Conservation (phyloP, 345 rosid species). For the Combretum micranthum region DNA sequence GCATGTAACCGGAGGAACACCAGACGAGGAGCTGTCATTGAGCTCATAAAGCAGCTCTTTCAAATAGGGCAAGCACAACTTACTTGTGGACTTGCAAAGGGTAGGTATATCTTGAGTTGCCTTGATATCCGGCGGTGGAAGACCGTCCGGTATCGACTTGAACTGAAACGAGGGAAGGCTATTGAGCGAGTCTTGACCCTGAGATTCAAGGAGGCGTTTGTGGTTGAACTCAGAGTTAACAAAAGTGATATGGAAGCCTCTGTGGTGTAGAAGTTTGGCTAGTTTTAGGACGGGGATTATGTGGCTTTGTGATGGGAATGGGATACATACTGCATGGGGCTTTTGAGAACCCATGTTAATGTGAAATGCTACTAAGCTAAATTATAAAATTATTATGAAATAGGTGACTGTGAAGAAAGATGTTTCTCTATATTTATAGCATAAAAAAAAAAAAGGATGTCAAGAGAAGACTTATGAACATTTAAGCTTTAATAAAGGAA, state of each 20-base stretch:
- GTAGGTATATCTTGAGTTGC: conserved; percentile 39
- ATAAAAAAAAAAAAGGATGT: no score
- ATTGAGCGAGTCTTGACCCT: conserved; percentile 22
- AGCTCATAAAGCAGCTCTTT: conserved; percentile 21
- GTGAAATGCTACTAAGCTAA: no score
- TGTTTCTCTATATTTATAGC: no score
- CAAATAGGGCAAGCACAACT: conserved; percentile 24
- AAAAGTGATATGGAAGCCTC: conserved; percentile 43
- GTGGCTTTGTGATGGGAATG: conserved; percentile 53
- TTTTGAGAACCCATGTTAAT: not conserved
- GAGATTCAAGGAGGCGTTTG: conserved; percentile 28
- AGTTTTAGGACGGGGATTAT: conserved; percentile 39
- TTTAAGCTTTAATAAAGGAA: no score
- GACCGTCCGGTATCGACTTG: conserved; percentile 37
- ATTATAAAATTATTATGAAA: no score
- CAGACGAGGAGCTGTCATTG: conserved; percentile 6
- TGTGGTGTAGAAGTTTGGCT: conserved; percentile 41
- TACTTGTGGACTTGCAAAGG: conserved; percentile 27
- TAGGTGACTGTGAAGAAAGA: no score
- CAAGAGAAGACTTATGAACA: no score
- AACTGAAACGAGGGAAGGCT: conserved; percentile 36
- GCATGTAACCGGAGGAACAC: conserved; percentile 26
- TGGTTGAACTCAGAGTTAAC: conserved; percentile 46
- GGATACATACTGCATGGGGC: conserved; percentile 46
- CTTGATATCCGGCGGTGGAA: conserved; percentile 23